Conservation (phyloP, 1,284 basidiomycete species). For the Fomitopsis schrenkii region DNA sequence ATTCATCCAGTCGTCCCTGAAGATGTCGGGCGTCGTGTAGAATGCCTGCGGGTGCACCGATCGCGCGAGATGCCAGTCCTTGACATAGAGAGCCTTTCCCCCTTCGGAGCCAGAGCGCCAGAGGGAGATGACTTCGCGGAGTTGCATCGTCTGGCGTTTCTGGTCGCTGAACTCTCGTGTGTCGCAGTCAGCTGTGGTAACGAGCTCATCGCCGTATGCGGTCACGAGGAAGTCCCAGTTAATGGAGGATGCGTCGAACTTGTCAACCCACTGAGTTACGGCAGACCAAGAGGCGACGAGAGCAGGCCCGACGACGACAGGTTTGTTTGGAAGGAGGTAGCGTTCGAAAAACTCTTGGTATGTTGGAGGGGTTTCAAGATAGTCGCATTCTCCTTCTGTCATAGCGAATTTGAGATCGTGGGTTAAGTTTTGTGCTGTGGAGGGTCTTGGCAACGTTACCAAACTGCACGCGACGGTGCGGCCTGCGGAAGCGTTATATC, state of each 20-base stretch:
- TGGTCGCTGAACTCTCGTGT: conserved; percentile 27
- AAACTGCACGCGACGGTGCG: too few relatives aligned
- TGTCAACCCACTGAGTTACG: conserved; percentile 11
- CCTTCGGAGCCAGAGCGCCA: conserved; percentile 16
- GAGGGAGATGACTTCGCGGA: conserved; percentile 21
- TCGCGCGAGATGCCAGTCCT: conserved; percentile 30
- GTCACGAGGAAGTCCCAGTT: conserved; percentile 20
- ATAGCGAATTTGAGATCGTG: background rate
- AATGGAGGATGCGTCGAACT: conserved; percentile 5
- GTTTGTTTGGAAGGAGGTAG: conserved; percentile 23
- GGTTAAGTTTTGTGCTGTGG: too few relatives aligned
- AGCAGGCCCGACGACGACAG: conserved; percentile 21
- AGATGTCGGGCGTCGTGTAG: conserved; percentile 27
- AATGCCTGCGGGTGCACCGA: conserved; percentile 12
- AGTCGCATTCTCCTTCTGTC: background rate
- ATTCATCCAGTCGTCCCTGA: conserved; percentile 32
- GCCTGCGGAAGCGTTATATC: too few relatives aligned
- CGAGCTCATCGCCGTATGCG: conserved; percentile 18
- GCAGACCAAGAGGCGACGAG: conserved; percentile 24
- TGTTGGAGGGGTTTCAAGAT: conserved; percentile 9
- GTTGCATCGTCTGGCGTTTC: conserved; percentile 16
- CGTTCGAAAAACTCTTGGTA: conserved; percentile 22
- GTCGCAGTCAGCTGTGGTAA: conserved; percentile 26
- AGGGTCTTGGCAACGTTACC: too few relatives aligned
- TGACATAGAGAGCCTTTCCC: conserved; percentile 25